phyloP scores from a whole-genome alignment of 78 protist species.

The Dictyostelium intermedium region DNA sequence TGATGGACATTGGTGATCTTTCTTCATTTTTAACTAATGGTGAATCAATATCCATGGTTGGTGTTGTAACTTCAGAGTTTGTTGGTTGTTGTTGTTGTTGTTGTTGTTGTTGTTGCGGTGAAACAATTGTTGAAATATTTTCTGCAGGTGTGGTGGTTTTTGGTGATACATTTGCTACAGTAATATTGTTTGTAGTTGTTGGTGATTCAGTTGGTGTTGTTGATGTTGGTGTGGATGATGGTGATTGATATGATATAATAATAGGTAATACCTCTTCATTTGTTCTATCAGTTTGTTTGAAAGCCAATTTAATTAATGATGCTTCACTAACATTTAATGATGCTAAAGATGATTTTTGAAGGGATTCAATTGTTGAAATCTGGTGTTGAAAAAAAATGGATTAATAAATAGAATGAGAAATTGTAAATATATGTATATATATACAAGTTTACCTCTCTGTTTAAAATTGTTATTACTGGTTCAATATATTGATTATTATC shows the following conservation, averaged over 20 bases:
- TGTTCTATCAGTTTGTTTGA: not conserved
- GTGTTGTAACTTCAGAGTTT: not conserved
- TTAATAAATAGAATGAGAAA: not conserved
- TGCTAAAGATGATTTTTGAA: slow-evolving; percentile 35
- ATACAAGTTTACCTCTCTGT: slow-evolving; percentile 37
- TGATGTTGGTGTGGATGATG: not conserved
- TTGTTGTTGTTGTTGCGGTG: not conserved
- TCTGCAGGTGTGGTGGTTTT: not conserved
- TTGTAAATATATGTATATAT: not conserved
- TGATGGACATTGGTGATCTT: not conserved
- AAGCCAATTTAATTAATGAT: slow-evolving; percentile 1
- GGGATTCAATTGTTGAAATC: slow-evolving; percentile 18
- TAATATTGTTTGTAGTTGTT: not conserved
- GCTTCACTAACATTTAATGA: slow-evolving; percentile 41
- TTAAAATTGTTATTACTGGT: slow-evolving; percentile 21
- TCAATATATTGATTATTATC: not conserved
- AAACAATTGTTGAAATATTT: not conserved
- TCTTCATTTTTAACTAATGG: not conserved
- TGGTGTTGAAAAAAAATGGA: not conserved
- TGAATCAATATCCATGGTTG: slow-evolving; percentile 5
- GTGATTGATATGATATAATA: slow-evolving; percentile 31
- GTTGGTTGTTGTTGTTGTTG: not conserved
- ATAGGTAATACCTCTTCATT: slow-evolving; percentile 11
- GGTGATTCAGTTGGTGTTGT: not conserved
- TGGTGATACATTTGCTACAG: not conserved